phyloP scores from a whole-genome alignment of 2,329 filamentous ascomycete genomes.

The Alternaria consortialis region DNA sequence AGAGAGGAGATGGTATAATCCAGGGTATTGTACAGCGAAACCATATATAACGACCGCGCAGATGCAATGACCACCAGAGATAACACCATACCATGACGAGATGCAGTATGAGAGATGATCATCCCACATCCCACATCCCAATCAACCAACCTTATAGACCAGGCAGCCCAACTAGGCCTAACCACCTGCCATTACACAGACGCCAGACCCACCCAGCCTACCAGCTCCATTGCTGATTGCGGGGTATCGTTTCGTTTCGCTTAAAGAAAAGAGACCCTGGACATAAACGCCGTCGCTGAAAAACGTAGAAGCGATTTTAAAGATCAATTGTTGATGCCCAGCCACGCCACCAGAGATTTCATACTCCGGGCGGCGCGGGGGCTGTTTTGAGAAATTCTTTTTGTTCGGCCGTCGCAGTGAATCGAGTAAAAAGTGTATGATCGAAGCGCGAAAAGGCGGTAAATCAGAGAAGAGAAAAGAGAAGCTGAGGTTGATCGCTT shows the following conservation, averaged over 20 bases:
- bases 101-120: constrained; percentile 5
- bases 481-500: constrained; percentile 2
- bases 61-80: constrained; percentile 9
- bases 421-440: constrained; percentile 16
- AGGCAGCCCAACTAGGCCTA: constrained; percentile 9
- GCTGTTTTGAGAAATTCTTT: constrained; percentile 25
- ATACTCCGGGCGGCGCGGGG: constrained; percentile 24
- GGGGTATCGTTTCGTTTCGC: constrained; percentile 21
- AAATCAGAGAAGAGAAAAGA: constrained; percentile 18
- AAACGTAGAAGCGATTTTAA: constrained; percentile 29
- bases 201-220: constrained; percentile 17
- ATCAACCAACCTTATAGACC: constrained; percentile 1
- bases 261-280: constrained; percentile 4
- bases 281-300: constrained; percentile 39
- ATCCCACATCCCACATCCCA: not conserved
- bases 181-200: constrained; percentile 5
- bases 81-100: constrained; percentile 7
- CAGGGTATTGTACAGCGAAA: constrained; percentile 46
- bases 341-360: constrained; percentile 25
- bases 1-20: constrained; percentile 51
- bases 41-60: constrained; percentile 22
- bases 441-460: constrained; percentile 13
- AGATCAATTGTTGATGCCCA: constrained; percentile 24
- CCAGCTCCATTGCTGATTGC: constrained; percentile 17
- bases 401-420: constrained; percentile 31